phyloP scores from a whole-genome alignment of 345 rosid species.

The Theobroma cacao region DNA sequence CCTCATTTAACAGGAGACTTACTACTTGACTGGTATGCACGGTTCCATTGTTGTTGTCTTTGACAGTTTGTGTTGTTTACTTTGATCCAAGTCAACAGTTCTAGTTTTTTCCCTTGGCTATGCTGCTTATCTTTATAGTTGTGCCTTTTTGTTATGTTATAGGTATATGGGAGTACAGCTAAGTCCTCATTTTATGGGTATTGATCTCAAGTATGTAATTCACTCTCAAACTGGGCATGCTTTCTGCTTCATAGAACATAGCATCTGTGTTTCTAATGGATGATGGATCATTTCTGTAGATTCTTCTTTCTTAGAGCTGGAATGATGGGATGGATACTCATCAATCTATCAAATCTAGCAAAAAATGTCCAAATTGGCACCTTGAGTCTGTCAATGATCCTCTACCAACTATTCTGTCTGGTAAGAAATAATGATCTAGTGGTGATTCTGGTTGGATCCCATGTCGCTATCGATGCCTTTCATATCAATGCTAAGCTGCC shows the following conservation, averaged over 20 bases:
- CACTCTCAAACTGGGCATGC: neutral
- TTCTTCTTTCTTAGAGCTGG: constrained; percentile 91
- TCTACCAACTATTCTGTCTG: constrained; percentile 68
- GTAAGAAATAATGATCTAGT: constrained; percentile 34
- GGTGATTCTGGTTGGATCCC: neutral
- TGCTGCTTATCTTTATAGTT: neutral
- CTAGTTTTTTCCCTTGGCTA: neutral
- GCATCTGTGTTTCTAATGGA: constrained; percentile 2
- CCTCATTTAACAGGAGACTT: constrained; percentile 68
- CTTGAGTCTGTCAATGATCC: constrained; percentile 65
- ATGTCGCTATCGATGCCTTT: neutral
- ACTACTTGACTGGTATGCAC: constrained; percentile 62
- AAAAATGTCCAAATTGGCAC: constrained; percentile 52
- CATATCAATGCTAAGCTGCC: constrained; percentile 11
- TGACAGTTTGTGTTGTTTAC: neutral
- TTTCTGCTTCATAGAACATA: neutral
- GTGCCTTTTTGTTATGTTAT: constrained; percentile 23
- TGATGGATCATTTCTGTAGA: constrained; percentile 33
- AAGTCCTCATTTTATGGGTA: constrained; percentile 75
- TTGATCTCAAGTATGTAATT: constrained; percentile 80
- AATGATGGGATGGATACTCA: constrained; percentile 93
- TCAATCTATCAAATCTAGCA: constrained; percentile 76
- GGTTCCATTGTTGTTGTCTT: neutral
- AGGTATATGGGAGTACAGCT: constrained; percentile 95
- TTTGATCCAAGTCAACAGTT: neutral